These are phyloP conservation scores for Alternaria consortialis DNA, from an alignment of 2,329 filamentous ascomycete species.

Conservation along the genomic window DNA sequence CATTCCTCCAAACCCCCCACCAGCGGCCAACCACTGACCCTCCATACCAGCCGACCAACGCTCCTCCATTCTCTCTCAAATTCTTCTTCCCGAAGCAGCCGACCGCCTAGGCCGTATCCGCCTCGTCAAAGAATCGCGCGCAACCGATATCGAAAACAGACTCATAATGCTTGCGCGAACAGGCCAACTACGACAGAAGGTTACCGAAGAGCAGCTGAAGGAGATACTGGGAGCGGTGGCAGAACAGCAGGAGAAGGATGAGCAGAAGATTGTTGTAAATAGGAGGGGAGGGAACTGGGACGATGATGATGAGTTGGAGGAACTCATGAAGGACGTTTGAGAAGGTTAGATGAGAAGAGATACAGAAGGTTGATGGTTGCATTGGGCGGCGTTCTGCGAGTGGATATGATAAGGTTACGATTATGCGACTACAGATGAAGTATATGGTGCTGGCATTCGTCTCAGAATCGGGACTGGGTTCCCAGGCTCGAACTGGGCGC, in stretches of 20 bases:
- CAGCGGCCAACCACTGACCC: slow-evolving; percentile 21
- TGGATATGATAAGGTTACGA: background rate
- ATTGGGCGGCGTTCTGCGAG: slow-evolving; percentile 19
- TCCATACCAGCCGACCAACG: slow-evolving; percentile 71
- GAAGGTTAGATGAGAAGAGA: no score
- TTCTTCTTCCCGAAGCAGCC: slow-evolving; percentile 91
- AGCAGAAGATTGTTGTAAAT: slow-evolving; percentile 81
- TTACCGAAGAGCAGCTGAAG: slow-evolving; percentile 93
- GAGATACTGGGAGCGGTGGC: slow-evolving; percentile 85
- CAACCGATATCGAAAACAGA: slow-evolving; percentile 88
- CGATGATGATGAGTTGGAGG: slow-evolving; percentile 80
- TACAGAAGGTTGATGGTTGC: no score
- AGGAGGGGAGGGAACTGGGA: slow-evolving; percentile 80
- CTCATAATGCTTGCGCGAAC: slow-evolving; percentile 90
- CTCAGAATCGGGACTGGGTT: no score
- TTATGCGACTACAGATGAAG: background rate
- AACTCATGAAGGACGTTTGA: slow-evolving; percentile 50
- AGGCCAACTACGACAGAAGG: slow-evolving; percentile 85
- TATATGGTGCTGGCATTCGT: no score
- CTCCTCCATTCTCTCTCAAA: slow-evolving; percentile 82
- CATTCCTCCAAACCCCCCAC: slow-evolving; percentile 43
- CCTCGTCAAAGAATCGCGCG: slow-evolving; percentile 92
- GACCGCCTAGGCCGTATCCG: slow-evolving; percentile 94
- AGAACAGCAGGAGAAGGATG: slow-evolving; percentile 71
- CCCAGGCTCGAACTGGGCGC: no score